phyloP scores from a whole-genome alignment of 768 basidiomycete species.

The Cystoderma amianthinum region DNA sequence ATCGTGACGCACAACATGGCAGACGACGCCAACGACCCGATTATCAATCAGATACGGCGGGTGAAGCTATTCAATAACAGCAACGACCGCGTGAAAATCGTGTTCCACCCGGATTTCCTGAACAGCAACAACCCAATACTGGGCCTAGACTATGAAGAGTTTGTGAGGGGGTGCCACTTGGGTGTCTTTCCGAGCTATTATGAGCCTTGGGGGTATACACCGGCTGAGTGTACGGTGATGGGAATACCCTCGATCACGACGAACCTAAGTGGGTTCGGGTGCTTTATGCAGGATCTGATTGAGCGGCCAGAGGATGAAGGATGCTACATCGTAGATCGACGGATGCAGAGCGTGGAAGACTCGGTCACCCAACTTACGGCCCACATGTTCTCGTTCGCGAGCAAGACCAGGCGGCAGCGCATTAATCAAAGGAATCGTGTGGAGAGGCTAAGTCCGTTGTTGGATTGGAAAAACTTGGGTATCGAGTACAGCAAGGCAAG shows the following conservation, averaged over 20 bases:
- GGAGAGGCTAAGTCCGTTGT: slow-evolving; percentile 84
- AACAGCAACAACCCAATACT: slow-evolving; percentile 97
- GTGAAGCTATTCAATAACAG: slow-evolving; percentile 89
- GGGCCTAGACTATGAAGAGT: slow-evolving; percentile 97
- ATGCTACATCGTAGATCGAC: slow-evolving; percentile 93
- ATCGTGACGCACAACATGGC: slow-evolving; percentile 99
- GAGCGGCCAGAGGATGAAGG: slow-evolving; percentile 93
- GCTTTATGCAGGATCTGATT: slow-evolving; percentile 98
- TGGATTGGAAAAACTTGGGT: slow-evolving; percentile 98
- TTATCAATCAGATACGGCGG: slow-evolving; percentile 89
- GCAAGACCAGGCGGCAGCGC: slow-evolving; percentile 88
- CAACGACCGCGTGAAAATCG: slow-evolving; percentile 90
- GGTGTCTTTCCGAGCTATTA: slow-evolving; percentile 99
- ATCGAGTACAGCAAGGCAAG: slow-evolving; percentile 96
- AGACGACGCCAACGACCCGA: slow-evolving; percentile 88
- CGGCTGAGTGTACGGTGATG: slow-evolving; percentile 99
- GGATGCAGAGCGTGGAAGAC: slow-evolving; percentile 85
- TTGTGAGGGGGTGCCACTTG: slow-evolving; percentile 95
- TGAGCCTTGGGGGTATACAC: slow-evolving; percentile 95
- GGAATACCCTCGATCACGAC: slow-evolving; percentile 97
- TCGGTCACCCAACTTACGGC: slow-evolving; percentile 80
- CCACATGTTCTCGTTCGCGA: slow-evolving; percentile 67
- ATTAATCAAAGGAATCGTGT: slow-evolving; percentile 99
- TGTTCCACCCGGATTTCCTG: slow-evolving; percentile 98
- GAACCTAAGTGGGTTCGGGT: slow-evolving; percentile 96